phyloP scores from a whole-genome alignment of 2,329 filamentous ascomycete genomes.

The Alternaria sp. region DNA sequence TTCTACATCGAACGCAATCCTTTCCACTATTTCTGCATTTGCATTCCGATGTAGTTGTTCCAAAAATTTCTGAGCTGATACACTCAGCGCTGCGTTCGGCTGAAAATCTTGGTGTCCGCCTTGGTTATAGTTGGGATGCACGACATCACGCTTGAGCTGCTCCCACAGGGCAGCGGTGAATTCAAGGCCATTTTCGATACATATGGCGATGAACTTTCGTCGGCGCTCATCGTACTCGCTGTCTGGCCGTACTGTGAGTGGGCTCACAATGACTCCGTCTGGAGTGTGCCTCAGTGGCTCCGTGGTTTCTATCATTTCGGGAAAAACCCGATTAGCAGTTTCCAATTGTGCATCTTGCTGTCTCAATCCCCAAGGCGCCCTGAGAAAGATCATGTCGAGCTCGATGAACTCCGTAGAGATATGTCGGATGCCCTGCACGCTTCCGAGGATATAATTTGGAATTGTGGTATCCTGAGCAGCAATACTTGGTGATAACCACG shows the following conservation, averaged over 20 bases:
- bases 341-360: background rate
- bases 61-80: slow-evolving; percentile 14
- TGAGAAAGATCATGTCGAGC: slow-evolving; percentile 22
- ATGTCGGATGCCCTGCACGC: slow-evolving; percentile 14
- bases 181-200: slow-evolving; percentile 16
- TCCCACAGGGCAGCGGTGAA: slow-evolving; percentile 24
- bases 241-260: background rate
- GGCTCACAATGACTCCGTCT: background rate
- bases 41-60: slow-evolving; percentile 7
- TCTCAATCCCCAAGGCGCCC: background rate
- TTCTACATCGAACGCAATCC: slow-evolving; percentile 6
- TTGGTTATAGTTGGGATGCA: slow-evolving; percentile 23
- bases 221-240: slow-evolving; percentile 9
- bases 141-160: slow-evolving; percentile 22
- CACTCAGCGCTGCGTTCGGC: slow-evolving; percentile 8
- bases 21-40: background rate
- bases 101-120: slow-evolving; percentile 13
- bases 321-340: background rate
- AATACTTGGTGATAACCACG: slow-evolving; percentile 17
- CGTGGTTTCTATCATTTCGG: slow-evolving; percentile 4
- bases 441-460: slow-evolving; percentile 11
- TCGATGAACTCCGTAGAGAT: slow-evolving; percentile 19
- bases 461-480: slow-evolving; percentile 4
- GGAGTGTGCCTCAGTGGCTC: background rate
- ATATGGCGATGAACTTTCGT: slow-evolving; percentile 24